These are phyloP conservation scores for Fistulinella cinereoalba DNA, from an alignment of 1,284 basidiomycete genomes.

Conservation along the genomic window DNA sequence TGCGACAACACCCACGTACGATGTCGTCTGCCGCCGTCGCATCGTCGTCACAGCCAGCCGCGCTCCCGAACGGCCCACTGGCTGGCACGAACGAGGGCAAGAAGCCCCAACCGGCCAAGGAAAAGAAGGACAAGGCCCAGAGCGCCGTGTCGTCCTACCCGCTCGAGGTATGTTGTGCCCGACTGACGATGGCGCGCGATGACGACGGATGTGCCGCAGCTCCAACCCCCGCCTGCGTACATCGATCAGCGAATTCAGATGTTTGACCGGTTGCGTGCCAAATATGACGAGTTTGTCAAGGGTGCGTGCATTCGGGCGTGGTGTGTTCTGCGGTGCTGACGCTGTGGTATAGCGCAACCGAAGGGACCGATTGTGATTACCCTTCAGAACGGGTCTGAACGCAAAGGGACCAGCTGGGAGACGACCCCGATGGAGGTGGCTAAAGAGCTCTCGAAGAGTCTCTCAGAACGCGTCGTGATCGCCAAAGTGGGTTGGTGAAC, in stretches of 20 bases:
- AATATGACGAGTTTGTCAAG: slow-evolving; percentile 81
- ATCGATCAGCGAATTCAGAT: slow-evolving; percentile 89
- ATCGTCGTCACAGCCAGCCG: slow-evolving; percentile 39
- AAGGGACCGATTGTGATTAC: slow-evolving; percentile 84
- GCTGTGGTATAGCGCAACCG: slow-evolving; percentile 62
- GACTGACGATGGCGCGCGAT: neutral
- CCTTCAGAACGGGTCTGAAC: slow-evolving; percentile 82
- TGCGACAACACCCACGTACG: slow-evolving; percentile 3
- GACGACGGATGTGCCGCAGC: slow-evolving; percentile 40
- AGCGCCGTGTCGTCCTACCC: slow-evolving; percentile 47
- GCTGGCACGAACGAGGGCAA: slow-evolving; percentile 31
- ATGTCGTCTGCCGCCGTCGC: slow-evolving; percentile 34
- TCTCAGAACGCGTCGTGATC: slow-evolving; percentile 90
- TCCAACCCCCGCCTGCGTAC: slow-evolving; percentile 83
- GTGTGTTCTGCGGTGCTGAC: neutral
- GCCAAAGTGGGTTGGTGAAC: slow-evolving; percentile 64
- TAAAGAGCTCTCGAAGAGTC: slow-evolving; percentile 81
- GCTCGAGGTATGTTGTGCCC: slow-evolving; percentile 51
- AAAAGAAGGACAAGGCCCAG: slow-evolving; percentile 48
- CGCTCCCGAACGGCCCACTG: slow-evolving; percentile 33
- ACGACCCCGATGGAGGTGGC: slow-evolving; percentile 95
- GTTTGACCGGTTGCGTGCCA: slow-evolving; percentile 86
- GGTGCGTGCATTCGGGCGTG: slow-evolving; percentile 40
- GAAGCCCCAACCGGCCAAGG: slow-evolving; percentile 41
- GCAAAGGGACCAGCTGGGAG: slow-evolving; percentile 89